A percentile compares a stretch with the other conserved stretches of the same genome.
phyloP scores from a whole-genome alignment of 768 basidiomycete species.

The Lentinus tigrinus region DNA sequence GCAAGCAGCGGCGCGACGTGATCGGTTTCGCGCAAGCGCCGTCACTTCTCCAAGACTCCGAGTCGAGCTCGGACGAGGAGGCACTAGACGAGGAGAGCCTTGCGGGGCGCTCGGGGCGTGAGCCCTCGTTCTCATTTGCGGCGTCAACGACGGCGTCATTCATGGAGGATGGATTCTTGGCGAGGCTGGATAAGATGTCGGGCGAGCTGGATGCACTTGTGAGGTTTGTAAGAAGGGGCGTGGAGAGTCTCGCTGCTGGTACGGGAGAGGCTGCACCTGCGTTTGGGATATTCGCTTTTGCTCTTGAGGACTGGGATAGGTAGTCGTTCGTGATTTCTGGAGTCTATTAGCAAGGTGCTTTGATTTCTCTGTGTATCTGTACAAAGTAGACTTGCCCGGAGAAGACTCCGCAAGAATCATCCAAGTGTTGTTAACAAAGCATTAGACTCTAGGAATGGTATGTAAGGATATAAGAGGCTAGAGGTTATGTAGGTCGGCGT shows the following conservation, averaged over 20 bases:
- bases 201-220: slow-evolving; percentile 71
- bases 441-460: too few relatives aligned
- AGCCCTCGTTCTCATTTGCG: slow-evolving; percentile 43
- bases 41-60: slow-evolving; percentile 39
- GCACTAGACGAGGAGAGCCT: slow-evolving; percentile 20
- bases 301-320: slow-evolving; percentile 76
- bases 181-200: slow-evolving; percentile 61
- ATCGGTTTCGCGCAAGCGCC: slow-evolving; percentile 59
- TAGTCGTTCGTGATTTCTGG: slow-evolving; percentile 9
- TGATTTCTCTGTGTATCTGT: too few relatives aligned
- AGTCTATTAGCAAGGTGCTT: too few relatives aligned
- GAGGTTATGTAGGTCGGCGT: too few relatives aligned
- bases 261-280: slow-evolving; percentile 57
- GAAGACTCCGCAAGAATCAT: too few relatives aligned
- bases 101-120: slow-evolving; percentile 10
- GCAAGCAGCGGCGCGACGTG: slow-evolving; percentile 52
- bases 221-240: slow-evolving; percentile 63
- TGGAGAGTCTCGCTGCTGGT: slow-evolving; percentile 67
- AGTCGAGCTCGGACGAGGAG: slow-evolving; percentile 37
- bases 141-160: slow-evolving; percentile 31
- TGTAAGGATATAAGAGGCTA: too few relatives aligned
- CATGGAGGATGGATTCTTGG: slow-evolving; percentile 47
- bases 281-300: slow-evolving; percentile 73
- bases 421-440: too few relatives aligned
- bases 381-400: too few relatives aligned